Base-by-base conservation (phyloP, 352 stramenopile species). In the Albugo laibachii region DNA sequence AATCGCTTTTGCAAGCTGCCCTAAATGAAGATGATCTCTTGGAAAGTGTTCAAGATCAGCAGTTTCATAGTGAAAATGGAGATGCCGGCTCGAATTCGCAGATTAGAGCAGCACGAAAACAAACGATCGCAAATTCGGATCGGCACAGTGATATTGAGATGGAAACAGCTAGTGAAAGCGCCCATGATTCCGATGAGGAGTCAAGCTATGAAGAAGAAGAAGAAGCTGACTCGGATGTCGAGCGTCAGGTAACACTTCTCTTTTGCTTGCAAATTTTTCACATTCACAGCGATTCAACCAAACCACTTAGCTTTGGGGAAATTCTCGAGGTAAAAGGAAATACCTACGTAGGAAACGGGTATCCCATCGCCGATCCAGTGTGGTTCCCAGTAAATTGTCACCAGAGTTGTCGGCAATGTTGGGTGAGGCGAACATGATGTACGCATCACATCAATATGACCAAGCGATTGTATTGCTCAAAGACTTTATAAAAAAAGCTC, bases 401-500 rank as follows among this genome's bases (percentile, higher is more conserved):
- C 72, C 74, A 1, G 75, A 88, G 49, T 65, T 87, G 34, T 70
- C 75, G 1, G 76, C 70, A 45, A 71, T 88, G 41, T 61, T 92
- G 41, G 75, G 75, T 16, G 75, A 87, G 51, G 75, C 78, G 2
- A 91, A 91, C 41, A 84, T 86, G 66, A 46, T 85, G 41, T 91
- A 88, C 55, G 74, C 73, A n/a, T 87, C 75, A 12, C 74, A 86
- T 37, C 74, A 91, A 46, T 85, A 88, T 45, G 73, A 86, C 31
- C 66, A 86, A 27, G 78, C 78, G 2, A 86, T 91, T 47, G 36
- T 63, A 16, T 34, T 88, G 53, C 59, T 92, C 1, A 91, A 91
- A 49, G 77, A 91, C 45, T 91, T 91, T 46, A 86, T 91, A 50
- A 91, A 91, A 58, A 87, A 87, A 52, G 77, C 77, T 13, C 77